phyloP scores from a whole-genome alignment of 495 filamentous ascomycete species.

The Penicillium manginii region DNA sequence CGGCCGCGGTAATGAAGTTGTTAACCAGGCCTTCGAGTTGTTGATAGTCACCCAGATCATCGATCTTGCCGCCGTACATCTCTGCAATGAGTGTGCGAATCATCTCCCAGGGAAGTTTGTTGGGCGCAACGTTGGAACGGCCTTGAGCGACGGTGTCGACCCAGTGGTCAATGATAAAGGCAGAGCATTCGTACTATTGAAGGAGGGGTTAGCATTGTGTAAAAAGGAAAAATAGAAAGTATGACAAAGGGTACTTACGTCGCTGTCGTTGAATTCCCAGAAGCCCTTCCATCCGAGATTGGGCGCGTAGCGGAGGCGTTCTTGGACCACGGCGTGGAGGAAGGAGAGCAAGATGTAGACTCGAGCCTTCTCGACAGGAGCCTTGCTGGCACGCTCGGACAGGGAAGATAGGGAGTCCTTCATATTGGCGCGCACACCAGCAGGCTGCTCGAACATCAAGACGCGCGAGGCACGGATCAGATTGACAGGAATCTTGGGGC shows the following conservation, averaged over 20 bases:
- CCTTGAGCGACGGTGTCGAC: conserved; percentile 78
- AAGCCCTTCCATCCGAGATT: conserved; percentile 97
- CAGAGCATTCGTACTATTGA: conserved; percentile 90
- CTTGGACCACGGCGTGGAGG: conserved; percentile 94
- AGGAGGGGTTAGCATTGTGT: background rate
- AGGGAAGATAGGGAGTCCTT: conserved; percentile 91
- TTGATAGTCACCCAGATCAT: conserved; percentile 84
- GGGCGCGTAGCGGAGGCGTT: conserved; percentile 92
- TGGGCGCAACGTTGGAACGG: conserved; percentile 88
- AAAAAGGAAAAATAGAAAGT: background rate
- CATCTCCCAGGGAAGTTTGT: conserved; percentile 97
- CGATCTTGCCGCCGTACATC: conserved; percentile 97
- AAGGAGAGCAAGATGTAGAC: conserved; percentile 92
- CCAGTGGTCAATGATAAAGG: conserved; percentile 96
- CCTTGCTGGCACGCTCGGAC: conserved; percentile 73
- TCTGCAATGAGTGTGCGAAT: conserved; percentile 88
- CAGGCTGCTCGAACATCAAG: conserved; percentile 97
- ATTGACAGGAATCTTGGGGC: conserved; percentile 96
- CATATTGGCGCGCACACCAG: conserved; percentile 97
- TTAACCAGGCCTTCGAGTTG: conserved; percentile 73
- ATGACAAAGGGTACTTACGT: conserved; percentile 63
- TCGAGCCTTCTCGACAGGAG: conserved; percentile 87
- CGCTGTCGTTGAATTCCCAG: conserved; percentile 99
- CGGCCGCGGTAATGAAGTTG: conserved; percentile 76
- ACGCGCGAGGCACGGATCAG: conserved; percentile 90